Evolutionary conservation across 257 asterid species (phyloP), one percentile per base, ranked within the genome.

Genomic region (Ocimum tenuiflorum): DNA sequence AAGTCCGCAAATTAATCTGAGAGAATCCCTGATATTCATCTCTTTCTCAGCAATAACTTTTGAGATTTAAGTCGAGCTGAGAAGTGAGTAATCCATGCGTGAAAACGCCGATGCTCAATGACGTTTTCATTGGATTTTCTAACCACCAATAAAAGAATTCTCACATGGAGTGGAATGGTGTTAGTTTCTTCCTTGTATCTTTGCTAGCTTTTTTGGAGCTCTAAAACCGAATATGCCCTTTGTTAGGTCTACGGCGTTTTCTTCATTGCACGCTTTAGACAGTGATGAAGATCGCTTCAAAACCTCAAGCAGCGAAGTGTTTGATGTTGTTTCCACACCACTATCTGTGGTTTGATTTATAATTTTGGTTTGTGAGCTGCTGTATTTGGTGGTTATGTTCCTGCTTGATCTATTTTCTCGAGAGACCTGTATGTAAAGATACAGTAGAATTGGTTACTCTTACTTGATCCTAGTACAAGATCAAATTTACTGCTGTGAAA

Each of bases 221-320:
- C 77, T 83, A 60, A 83, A 88, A 60, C 81, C 61, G 66, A 87
- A 81, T 11, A 84, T 78, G 63, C 82, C 58, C 74, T 73, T 79
- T 9, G 87, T 68, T 55, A 92, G 80, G 63, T 83, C 91, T 18
- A 83, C 71, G 19, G 67, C 31, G 18, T 67, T 74, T 35, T 77
- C 83, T 24, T 67, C 75, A 64, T 74, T 74, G 52, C 71, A 68
- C 11, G 48, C 73, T 29, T 65, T 50, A 31, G 87, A 50, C 46
- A 64, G 69, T 3, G 70, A 59, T 15, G 94, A 80, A 8, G 94
- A 78, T 72, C 72, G 85, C 81, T 77, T 89, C 80, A 89, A 68
- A 69, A 86, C 56, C 59, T 92, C 98, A 10, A 89, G 79, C 75
- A 87, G 68, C 4, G 97, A 86, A 67, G 75, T 66, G 39, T 41